phyloP scores from a whole-genome alignment of 2,329 filamentous ascomycete genomes.

The Arthroderma sp. region DNA sequence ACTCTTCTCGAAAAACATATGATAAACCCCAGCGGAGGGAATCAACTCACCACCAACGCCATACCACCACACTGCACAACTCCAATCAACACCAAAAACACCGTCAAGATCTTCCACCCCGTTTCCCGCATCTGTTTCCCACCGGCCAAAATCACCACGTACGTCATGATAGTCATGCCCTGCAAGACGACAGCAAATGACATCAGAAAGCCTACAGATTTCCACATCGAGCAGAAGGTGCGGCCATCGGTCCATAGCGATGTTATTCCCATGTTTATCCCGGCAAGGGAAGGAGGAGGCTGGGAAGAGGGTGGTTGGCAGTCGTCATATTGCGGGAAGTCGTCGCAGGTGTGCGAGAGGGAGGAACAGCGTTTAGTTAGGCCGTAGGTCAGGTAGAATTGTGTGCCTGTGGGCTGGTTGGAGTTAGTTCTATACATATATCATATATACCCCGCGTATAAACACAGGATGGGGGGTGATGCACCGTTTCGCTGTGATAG shows the following conservation, averaged over 20 bases:
- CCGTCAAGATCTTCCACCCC: slow-evolving; percentile 66
- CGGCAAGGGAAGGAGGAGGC: slow-evolving; percentile 16
- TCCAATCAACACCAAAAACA: slow-evolving; percentile 52
- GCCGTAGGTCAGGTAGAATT: slow-evolving; percentile 55
- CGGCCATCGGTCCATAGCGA: not conserved
- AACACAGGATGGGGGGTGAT: slow-evolving; percentile 1
- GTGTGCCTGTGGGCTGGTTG: slow-evolving; percentile 19
- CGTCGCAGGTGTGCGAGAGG: slow-evolving; percentile 39
- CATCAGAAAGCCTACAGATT: slow-evolving; percentile 75
- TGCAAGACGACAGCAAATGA: slow-evolving; percentile 72
- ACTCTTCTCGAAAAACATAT: not conserved
- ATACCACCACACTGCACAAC: slow-evolving; percentile 63
- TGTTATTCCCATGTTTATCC: not conserved
- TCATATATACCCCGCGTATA: not conserved
- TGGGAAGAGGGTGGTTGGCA: slow-evolving; percentile 34
- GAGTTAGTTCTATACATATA: not conserved
- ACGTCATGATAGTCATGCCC: slow-evolving; percentile 66
- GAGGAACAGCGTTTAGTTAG: slow-evolving; percentile 71
- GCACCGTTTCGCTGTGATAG: slow-evolving; percentile 33
- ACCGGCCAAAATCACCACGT: slow-evolving; percentile 61
- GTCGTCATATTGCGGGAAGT: slow-evolving; percentile 55
- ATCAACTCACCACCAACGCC: slow-evolving; percentile 60
- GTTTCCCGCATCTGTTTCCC: slow-evolving; percentile 66
- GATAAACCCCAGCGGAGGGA: not conserved
- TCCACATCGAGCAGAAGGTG: slow-evolving; percentile 84